Evolutionary conservation across 768 basidiomycete species (phyloP).

Genomic region (Amanita subjunquillea): DNA sequence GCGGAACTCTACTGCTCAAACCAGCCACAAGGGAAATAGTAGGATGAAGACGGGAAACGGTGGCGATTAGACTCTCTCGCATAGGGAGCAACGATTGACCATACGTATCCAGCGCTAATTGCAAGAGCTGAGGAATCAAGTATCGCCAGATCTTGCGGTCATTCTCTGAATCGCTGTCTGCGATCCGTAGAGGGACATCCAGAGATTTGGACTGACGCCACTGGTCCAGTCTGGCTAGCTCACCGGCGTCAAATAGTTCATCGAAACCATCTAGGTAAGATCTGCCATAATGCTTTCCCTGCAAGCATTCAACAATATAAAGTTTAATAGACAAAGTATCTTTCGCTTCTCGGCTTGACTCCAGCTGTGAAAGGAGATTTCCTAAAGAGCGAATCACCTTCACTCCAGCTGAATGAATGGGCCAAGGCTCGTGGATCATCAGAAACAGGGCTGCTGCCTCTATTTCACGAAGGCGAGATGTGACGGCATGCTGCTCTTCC

Average conservation of each 20-base stretch:
- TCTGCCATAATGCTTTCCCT: slow-evolving; percentile 34
- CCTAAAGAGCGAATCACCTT: slow-evolving; percentile 54
- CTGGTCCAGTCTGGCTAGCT: slow-evolving; percentile 51
- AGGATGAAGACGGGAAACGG: slow-evolving; percentile 61
- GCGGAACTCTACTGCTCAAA: slow-evolving; percentile 46
- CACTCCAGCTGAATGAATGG: slow-evolving; percentile 50
- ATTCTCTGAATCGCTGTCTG: slow-evolving; percentile 55
- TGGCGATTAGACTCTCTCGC: slow-evolving; percentile 58
- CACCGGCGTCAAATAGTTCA: slow-evolving; percentile 52
- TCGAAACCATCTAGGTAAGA: slow-evolving; percentile 51
- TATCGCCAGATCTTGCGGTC: slow-evolving; percentile 71
- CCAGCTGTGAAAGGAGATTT: slow-evolving; percentile 34
- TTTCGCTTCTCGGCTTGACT: slow-evolving; percentile 18
- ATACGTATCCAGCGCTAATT: slow-evolving; percentile 39
- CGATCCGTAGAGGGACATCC: slow-evolving; percentile 57
- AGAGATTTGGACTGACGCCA: slow-evolving; percentile 50
- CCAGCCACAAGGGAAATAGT: slow-evolving; percentile 67
- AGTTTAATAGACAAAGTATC: slow-evolving; percentile 16
- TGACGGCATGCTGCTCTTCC: slow-evolving; percentile 31
- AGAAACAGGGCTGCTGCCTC: slow-evolving; percentile 70
- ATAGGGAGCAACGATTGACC: slow-evolving; percentile 36
- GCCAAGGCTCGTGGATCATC: slow-evolving; percentile 42
- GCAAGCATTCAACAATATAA: slow-evolving; percentile 43
- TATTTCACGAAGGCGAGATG: slow-evolving; percentile 46
- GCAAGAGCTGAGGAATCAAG: slow-evolving; percentile 57